Conservation (phyloP, 306 rosid genomes). For the Prinsepia uniflora region DNA sequence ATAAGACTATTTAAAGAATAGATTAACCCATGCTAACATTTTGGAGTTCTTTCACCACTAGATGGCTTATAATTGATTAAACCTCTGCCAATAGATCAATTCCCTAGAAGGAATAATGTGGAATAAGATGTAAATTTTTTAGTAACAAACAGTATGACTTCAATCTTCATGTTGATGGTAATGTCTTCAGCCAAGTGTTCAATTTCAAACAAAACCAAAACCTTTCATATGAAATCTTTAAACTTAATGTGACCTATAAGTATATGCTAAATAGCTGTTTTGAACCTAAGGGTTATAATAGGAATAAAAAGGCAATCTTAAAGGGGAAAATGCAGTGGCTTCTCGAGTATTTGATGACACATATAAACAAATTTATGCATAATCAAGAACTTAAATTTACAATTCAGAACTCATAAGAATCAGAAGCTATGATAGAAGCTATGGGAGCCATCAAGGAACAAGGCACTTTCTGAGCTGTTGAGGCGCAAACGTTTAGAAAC, state of each 20-base stretch:
- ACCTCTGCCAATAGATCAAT: no score
- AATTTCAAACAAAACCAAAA: neutral
- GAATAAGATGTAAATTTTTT: no score
- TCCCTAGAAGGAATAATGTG: no score
- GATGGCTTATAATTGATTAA: no score
- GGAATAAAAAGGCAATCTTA: neutral
- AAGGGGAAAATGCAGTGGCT: no score
- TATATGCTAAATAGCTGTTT: neutral
- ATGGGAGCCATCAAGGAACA: constrained; percentile 39
- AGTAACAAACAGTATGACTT: no score
- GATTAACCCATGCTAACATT: no score
- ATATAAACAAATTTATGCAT: neutral
- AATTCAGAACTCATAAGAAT: no score
- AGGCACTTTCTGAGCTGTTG: constrained; percentile 34
- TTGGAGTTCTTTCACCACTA: no score
- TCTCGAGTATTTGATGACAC: neutral
- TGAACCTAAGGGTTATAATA: neutral
- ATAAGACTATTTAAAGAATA: no score
- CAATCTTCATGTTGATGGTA: neutral
- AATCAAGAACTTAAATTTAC: neutral
- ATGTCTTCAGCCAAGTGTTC: neutral
- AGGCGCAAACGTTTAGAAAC: constrained; percentile 51
- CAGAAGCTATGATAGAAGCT: constrained; percentile 45
- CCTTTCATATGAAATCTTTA: neutral
- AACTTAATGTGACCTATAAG: neutral